Conservation (phyloP, 495 filamentous ascomycete species). For the Glarea lozoyensis region DNA sequence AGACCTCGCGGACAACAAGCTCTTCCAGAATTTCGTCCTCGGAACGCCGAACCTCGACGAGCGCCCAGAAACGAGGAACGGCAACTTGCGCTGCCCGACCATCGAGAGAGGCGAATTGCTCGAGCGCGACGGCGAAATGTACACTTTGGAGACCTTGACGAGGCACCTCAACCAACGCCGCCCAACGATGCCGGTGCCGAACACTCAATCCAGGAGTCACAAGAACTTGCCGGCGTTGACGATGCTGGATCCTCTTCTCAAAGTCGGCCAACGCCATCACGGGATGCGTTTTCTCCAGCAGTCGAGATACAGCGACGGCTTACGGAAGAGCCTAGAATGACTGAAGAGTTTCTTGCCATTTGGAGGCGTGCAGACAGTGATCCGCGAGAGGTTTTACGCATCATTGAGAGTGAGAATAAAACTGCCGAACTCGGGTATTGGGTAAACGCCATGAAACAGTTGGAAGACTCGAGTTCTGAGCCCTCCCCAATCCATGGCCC, state of each 20-base stretch:
- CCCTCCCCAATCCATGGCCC: too few relatives aligned
- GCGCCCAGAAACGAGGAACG: background rate
- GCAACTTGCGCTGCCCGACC: background rate
- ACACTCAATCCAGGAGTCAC: background rate
- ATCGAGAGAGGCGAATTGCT: slow-evolving; percentile 13
- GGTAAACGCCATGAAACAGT: slow-evolving; percentile 25
- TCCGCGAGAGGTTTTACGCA: slow-evolving; percentile 46
- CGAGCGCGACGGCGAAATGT: slow-evolving; percentile 15
- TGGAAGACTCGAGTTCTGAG: background rate
- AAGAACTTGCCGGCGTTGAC: background rate
- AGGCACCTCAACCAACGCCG: background rate
- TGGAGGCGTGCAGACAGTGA: slow-evolving; percentile 38
- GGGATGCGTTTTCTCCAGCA: slow-evolving; percentile 12
- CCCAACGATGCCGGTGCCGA: too few relatives aligned
- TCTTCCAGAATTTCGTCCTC: slow-evolving; percentile 13
- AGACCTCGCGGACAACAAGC: slow-evolving; percentile 34
- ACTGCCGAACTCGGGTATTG: slow-evolving; percentile 46
- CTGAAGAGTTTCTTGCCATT: slow-evolving; percentile 19
- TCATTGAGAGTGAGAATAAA: slow-evolving; percentile 53
- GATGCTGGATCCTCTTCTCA: background rate
- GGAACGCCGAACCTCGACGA: slow-evolving; percentile 4
- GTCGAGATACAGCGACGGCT: slow-evolving; percentile 18
- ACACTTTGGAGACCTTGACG: slow-evolving; percentile 9
- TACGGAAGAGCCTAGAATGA: slow-evolving; percentile 16
- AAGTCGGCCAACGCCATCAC: slow-evolving; percentile 5